A percentile compares a stretch with the other conserved stretches of the same genome.
Conservation (phyloP, 164 flowering plant genomes). For the Vitis rupestris region DNA sequence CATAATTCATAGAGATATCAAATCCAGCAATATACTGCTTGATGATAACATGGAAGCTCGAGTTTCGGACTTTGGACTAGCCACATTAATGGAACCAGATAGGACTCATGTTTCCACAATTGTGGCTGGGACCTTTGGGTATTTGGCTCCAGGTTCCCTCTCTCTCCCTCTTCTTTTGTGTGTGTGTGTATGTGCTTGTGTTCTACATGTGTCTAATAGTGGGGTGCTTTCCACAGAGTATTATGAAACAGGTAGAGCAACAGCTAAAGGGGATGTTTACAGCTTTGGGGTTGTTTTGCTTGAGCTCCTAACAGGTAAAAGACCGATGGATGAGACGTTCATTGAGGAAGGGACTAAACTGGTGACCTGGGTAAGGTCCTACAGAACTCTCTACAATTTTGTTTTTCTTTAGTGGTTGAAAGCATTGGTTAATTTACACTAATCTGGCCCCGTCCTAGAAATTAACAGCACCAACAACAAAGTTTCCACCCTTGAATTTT, state of each 20-base stretch:
- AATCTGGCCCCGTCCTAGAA: no score
- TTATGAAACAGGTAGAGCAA: conserved; percentile 90
- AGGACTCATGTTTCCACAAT: conserved; percentile 91
- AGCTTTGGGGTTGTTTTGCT: conserved; percentile 92
- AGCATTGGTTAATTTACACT: neutral
- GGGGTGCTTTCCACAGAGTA: conserved; percentile 54
- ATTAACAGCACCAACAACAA: no score
- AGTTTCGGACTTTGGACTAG: conserved; percentile 93
- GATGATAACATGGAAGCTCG: conserved; percentile 87
- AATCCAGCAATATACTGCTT: conserved; percentile 87
- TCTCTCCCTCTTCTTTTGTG: neutral
- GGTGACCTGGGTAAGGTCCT: conserved; percentile 83
- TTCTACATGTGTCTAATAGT: neutral
- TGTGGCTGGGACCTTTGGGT: conserved; percentile 96
- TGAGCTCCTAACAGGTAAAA: conserved; percentile 87
- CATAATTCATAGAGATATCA: conserved; percentile 93
- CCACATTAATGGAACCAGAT: conserved; percentile 87
- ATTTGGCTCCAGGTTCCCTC: conserved; percentile 82
- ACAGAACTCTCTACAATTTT: neutral
- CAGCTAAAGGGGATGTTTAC: conserved; percentile 94
- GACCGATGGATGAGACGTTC: conserved; percentile 80
- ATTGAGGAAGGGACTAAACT: conserved; percentile 86
- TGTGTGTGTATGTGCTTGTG: neutral
- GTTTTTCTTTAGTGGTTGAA: neutral
- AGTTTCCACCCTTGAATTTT: no score